These are phyloP conservation scores for Agarophyton chilense DNA, from an alignment of 23 red algal genomes.

Conservation along the genomic window DNA sequence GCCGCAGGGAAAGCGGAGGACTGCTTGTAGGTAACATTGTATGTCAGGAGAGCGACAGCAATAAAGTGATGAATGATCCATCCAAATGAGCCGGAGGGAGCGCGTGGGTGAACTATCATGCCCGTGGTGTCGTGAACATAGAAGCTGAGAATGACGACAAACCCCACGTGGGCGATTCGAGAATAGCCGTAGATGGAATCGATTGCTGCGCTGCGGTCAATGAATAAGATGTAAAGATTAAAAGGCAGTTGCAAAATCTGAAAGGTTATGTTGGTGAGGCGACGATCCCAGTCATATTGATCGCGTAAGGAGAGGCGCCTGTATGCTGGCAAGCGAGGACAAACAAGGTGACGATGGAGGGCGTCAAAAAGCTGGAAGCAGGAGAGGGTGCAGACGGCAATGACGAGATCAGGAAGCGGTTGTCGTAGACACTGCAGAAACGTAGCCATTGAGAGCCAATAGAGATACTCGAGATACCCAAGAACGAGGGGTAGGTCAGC, in stretches of 20 bases:
- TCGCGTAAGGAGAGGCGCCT: not conserved
- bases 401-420: conserved; percentile 35
- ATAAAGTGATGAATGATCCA: conserved; percentile 68
- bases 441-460: not conserved
- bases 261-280: conserved; percentile 40
- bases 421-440: not conserved
- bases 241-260: conserved; percentile 50
- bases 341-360: conserved; percentile 8
- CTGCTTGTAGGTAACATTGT: conserved; percentile 28
- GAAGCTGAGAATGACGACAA: conserved; percentile 58
- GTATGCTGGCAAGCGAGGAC: not conserved
- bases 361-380: conserved; percentile 14
- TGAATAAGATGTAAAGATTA: conserved; percentile 53
- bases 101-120: conserved; percentile 30
- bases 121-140: conserved; percentile 56
- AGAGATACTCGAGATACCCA: too few relatives aligned
- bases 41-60: conserved; percentile 13
- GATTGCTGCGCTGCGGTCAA: not conserved
- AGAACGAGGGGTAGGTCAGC: too few relatives aligned
- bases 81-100: not conserved
- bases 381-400: not conserved
- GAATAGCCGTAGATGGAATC: conserved; percentile 57
- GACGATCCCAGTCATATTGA: conserved; percentile 62
- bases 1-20: conserved; percentile 57
- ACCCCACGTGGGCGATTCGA: conserved; percentile 17